Evolutionary conservation across 495 filamentous ascomycete genomes (phyloP), one percentile per base, ranked within the genome.

Genomic region (Corynascus novoguineensis): DNA sequence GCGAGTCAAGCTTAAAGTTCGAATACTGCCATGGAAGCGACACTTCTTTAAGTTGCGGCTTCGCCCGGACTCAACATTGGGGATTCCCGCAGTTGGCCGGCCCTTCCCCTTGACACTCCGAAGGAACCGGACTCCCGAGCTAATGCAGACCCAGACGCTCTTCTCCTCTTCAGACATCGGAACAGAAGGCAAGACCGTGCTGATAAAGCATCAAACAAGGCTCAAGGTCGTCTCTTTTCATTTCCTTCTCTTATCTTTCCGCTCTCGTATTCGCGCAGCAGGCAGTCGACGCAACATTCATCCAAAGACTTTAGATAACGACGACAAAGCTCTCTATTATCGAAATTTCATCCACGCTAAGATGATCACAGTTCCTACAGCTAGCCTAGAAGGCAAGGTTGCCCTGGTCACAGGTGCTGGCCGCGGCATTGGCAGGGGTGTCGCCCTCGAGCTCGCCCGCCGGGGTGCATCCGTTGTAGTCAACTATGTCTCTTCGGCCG

Each of bases 391-490:
- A 55, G 83, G 83, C 64, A 87, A 86, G 71, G 83, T 89, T 59
- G 86, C 86, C 46, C 77, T 90, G 31, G 77, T 92, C 58, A 91
- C 88, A 19, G 88, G 86, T 17, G 80, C 81, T 60, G 80, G 83
- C 27, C 84, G 86, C 14, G 87, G 87, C 35, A 90, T 92, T 65
- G 88, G 88, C 49, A 76, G 79, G 17, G 86, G 83, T 29, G 87
- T 89, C 59, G 88, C 87, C 34, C 78, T 89, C 19, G 88, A 90
- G 69, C 83, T 92, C 41, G 88, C 81, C 59, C 78, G 78, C 60
- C 83, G 85, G 60, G 86, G 86, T 8, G 84, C 85, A 44, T 83
- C 79, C 45, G 82, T 92, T 27, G 78, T 88, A 37, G 79, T 92
- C 72, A 92, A 92, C 81, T 92, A 90, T 71, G 81, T 83, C 56